Base-by-base conservation (phyloP, 73 alveolate species). In the Stentor roeselii region DNA sequence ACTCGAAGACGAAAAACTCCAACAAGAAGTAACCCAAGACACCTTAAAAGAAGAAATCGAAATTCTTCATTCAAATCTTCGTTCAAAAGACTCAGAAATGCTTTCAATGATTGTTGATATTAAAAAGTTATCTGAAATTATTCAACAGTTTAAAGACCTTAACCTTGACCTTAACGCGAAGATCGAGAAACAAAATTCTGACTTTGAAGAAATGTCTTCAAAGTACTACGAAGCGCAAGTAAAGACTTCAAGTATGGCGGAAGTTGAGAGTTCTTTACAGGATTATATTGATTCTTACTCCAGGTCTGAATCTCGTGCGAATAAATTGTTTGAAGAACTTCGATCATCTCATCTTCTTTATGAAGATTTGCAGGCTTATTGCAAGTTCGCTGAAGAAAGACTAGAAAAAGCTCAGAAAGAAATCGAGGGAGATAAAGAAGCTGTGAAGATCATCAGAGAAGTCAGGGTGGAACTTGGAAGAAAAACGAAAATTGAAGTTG, bases 51-150 rank as follows among this genome's bases (percentile, higher is more conserved):
- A 67, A 67, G 80, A 67, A 2, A 67, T 67, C 21, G 80, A 67
- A 32, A 15, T 21, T 30, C 34, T 67, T 27, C 21, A 34, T 14
- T 14, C n/a, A 27, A 36, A 67, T 27, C 1, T 30, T 27, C 15
- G 34, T 27, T 21, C 15, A n/a, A 67, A 67, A 67, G 37, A 21
- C 42, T 14, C 21, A 67, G 80, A 67, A 21, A 0, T 32, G 34
- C 41, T 27, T 14, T 15, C 21, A 14, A 40, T 32, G 1, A n/a
- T 21, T 1, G 80, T 11, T n/a, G 80, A 67, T 2, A 40, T 67
- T 21, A 67, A 67, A 67, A 21, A 67, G 80, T 2, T 67, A 67
- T 67, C 80, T 27, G 80, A 67, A 67, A 32, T 67, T 30, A 67
- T 67, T 27, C 41, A 67, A 30, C n/a, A 67, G 37, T 21, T 67